These are phyloP conservation scores for Hericium rajendrae DNA, from an alignment of 768 basidiomycete genomes.

Conservation along the genomic window DNA sequence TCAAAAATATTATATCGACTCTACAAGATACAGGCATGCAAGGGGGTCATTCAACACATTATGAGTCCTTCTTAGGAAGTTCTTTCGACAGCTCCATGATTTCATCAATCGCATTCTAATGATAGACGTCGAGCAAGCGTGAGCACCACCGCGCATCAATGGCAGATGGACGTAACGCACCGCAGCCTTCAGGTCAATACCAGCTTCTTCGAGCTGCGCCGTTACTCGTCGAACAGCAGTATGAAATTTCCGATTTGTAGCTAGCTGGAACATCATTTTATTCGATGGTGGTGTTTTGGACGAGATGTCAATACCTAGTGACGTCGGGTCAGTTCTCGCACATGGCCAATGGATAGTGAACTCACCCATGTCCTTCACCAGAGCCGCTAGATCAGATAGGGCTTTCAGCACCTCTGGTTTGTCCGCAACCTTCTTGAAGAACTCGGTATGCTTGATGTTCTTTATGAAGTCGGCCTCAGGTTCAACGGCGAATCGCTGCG, in stretches of 20 bases:
- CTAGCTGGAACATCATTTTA: slow-evolving; percentile 45
- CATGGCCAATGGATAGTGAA: not conserved
- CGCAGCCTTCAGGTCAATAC: slow-evolving; percentile 46
- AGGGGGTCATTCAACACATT: not conserved
- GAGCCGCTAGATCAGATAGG: slow-evolving; percentile 32
- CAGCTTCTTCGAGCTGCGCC: slow-evolving; percentile 46
- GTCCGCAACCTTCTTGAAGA: slow-evolving; percentile 38
- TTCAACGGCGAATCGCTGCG: slow-evolving; percentile 24
- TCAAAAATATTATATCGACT: not conserved
- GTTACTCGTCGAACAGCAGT: slow-evolving; percentile 34
- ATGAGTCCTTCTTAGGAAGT: not conserved
- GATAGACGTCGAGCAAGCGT: not conserved
- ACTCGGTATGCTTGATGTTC: slow-evolving; percentile 34
- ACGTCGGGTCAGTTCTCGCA: not conserved
- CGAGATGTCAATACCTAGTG: slow-evolving; percentile 38
- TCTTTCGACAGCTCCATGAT: slow-evolving; percentile 25
- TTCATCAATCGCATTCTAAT: slow-evolving; percentile 40
- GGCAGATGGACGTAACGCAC: slow-evolving; percentile 25
- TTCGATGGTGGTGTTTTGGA: slow-evolving; percentile 36
- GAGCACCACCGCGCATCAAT: not conserved
- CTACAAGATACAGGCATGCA: not conserved
- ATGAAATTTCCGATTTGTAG: slow-evolving; percentile 43
- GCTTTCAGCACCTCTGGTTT: slow-evolving; percentile 43
- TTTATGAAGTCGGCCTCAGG: slow-evolving; percentile 25
- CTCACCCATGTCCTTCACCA: slow-evolving; percentile 42